Percentiles rank a stretch among this genome's conserved stretches.
Conservation (phyloP, 2,329 filamentous ascomycete species). For the Xylariales sp. region DNA sequence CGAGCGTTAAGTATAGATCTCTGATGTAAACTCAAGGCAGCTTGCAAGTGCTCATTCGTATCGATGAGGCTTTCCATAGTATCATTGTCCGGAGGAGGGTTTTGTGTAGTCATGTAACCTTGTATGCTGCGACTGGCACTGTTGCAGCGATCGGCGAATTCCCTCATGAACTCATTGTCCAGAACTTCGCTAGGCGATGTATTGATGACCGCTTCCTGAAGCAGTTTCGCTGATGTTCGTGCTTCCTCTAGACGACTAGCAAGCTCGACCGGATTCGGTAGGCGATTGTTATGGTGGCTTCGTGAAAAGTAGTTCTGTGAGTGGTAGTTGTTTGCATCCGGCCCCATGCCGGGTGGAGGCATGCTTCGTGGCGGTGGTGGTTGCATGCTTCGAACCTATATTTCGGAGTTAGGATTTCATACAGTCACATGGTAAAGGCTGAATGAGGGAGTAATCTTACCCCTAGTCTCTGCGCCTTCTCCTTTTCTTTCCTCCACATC, state of each 20-base stretch:
- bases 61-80: constrained; percentile 93
- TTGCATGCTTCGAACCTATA: constrained; percentile 14
- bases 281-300: constrained; percentile 39
- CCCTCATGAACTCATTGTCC: constrained; percentile 81
- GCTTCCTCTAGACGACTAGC: constrained; percentile 84
- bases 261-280: constrained; percentile 72
- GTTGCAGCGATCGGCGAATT: constrained; percentile 85
- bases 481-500: constrained; percentile 91
- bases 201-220: constrained; percentile 87
- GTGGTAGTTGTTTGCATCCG: constrained; percentile 50
- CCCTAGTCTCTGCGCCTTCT: constrained; percentile 51
- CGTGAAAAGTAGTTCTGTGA: constrained; percentile 56
- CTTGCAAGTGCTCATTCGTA: constrained; percentile 85
- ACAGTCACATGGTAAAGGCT: no score
- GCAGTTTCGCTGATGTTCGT: constrained; percentile 80
- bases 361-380: constrained; percentile 28
- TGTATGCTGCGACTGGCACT: constrained; percentile 79
- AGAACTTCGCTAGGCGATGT: constrained; percentile 74
- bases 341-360: constrained; percentile 37
- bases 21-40: constrained; percentile 79
- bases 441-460: no score
- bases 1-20: constrained; percentile 65
- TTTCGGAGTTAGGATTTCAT: no score
- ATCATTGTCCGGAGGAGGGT: constrained; percentile 83
- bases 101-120: constrained; percentile 73